phyloP scores from a whole-genome alignment of 2,329 filamentous ascomycete species.

The Neopestalotiopsis sp. region DNA sequence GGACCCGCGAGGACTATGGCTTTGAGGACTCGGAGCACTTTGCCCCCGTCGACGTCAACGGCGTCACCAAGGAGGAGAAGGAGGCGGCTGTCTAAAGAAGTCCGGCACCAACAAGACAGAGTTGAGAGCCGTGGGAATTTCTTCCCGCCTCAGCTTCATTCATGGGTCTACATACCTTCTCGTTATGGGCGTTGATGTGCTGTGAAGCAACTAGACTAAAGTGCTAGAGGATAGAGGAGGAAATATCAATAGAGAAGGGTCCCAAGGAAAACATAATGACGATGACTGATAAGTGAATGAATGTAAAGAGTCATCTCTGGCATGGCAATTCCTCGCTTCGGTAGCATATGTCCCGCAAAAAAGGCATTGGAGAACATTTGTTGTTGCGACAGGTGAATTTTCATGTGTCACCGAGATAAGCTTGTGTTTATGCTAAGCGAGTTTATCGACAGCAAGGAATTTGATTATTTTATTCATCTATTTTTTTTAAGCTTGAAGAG shows the following conservation, averaged over 20 bases:
- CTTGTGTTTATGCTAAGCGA: constrained; percentile 3
- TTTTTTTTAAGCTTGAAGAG: neutral
- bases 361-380: neutral
- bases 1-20: constrained; percentile 56
- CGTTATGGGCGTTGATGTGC: neutral
- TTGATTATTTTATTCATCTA: too few species aligned
- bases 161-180: neutral
- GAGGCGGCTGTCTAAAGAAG: constrained; percentile 27
- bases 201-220: neutral
- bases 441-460: neutral
- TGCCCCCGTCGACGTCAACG: constrained; percentile 25
- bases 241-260: neutral
- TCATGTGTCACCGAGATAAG: constrained; percentile 2
- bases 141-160: neutral
- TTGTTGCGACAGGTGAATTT: neutral
- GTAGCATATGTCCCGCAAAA: neutral
- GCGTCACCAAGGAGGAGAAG: constrained; percentile 23
- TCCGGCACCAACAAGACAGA: too few species aligned
- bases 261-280: neutral
- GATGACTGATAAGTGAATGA: neutral
- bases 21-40: constrained; percentile 43
- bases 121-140: constrained; percentile 3
- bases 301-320: neutral
- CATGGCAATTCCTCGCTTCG: neutral
- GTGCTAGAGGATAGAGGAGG: neutral